Conservation (phyloP, 805 yeast species). For the Candida gorgasii region DNA sequence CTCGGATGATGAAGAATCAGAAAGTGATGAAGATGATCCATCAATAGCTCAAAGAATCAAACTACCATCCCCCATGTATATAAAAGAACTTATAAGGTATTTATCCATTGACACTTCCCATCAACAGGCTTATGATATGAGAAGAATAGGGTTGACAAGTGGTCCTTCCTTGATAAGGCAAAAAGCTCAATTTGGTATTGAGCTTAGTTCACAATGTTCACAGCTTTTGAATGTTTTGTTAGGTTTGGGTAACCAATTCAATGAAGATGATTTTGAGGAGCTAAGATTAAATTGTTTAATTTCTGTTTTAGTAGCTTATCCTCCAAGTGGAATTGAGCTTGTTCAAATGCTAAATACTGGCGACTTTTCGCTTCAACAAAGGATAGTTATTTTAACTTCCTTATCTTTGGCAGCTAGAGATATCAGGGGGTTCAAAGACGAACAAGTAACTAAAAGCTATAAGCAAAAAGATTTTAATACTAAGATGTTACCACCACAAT, state of each 20-base stretch:
- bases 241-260: constrained; percentile 57
- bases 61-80: constrained; percentile 58
- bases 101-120: constrained; percentile 48
- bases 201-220: constrained; percentile 26
- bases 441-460: constrained; percentile 37
- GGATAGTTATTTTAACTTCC: constrained; percentile 68
- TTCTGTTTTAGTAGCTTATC: constrained; percentile 58
- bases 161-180: constrained; percentile 66
- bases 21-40: constrained; percentile 52
- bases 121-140: constrained; percentile 50
- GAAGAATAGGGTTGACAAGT: constrained; percentile 45
- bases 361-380: constrained; percentile 79
- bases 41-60: constrained; percentile 35
- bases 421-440: constrained; percentile 62
- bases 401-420: constrained; percentile 74
- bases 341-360: constrained; percentile 57
- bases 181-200: constrained; percentile 61
- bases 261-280: constrained; percentile 61
- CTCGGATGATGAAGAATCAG: constrained; percentile 18
- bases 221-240: constrained; percentile 58
- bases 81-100: constrained; percentile 68
- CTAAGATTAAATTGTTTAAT: constrained; percentile 63
- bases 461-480: constrained; percentile 33
- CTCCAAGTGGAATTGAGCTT: constrained; percentile 44
- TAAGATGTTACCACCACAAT: constrained; percentile 44